A percentile compares a stretch with the other conserved stretches of the same genome.
Evolutionary conservation across 2,329 filamentous ascomycete genomes (phyloP).

Genomic region (Calonectria hongkongensis): DNA sequence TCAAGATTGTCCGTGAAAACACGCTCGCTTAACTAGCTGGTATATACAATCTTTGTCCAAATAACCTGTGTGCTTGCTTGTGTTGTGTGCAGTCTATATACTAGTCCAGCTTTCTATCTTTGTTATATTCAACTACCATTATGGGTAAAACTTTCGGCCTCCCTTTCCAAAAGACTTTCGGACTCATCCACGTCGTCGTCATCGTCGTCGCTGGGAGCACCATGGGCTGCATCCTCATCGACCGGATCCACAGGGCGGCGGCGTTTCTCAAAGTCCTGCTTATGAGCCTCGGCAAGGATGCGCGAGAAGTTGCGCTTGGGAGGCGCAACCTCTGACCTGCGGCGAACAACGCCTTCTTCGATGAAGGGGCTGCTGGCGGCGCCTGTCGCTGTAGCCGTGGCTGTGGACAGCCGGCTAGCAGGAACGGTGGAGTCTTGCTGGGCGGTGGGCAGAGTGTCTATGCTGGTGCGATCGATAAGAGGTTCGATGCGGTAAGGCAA

Average conservation of each 20-base stretch:
- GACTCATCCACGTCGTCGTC: constrained; percentile 57
- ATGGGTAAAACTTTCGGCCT: constrained; percentile 51
- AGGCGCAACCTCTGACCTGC: constrained; percentile 56
- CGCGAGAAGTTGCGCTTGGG: constrained; percentile 66
- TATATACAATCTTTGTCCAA: neutral
- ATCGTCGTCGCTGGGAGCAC: constrained; percentile 60
- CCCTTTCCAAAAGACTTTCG: constrained; percentile 54
- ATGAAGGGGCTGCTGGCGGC: constrained; percentile 45
- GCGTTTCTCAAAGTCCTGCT: constrained; percentile 93
- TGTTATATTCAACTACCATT: constrained; percentile 37
- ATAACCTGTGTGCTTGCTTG: neutral
- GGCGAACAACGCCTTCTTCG: constrained; percentile 54
- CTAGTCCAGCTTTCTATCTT: neutral
- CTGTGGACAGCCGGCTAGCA: constrained; percentile 36
- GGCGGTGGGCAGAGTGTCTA: constrained; percentile 51
- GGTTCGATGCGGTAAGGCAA: constrained; percentile 83
- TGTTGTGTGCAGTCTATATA: neutral
- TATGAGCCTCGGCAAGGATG: constrained; percentile 89
- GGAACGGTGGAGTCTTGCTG: constrained; percentile 37
- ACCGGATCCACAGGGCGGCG: constrained; percentile 62
- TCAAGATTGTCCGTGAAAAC: too few relatives aligned
- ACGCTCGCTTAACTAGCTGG: neutral
- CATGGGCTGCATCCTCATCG: constrained; percentile 50
- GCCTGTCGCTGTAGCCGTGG: constrained; percentile 42
- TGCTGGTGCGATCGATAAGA: constrained; percentile 65